Percentiles rank a stretch among this genome's conserved stretches.
Evolutionary conservation across 768 basidiomycete species (phyloP).

Genomic region (Butyriboletus loyo): DNA sequence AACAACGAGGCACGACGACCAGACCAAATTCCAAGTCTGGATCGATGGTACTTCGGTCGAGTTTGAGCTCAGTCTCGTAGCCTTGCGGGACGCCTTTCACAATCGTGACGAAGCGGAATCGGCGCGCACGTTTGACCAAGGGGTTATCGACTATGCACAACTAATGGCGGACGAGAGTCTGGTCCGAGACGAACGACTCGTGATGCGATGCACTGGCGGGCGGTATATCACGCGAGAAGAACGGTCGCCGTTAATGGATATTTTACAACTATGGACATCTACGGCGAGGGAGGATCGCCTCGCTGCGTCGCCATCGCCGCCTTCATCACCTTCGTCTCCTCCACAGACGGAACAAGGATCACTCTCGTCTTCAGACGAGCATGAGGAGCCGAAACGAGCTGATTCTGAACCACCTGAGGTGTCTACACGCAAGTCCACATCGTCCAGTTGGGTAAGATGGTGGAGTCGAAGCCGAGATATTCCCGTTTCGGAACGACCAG

Average conservation of each 20-base stretch:
- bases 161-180: conserved; percentile 66
- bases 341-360: conserved; percentile 30
- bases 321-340: conserved; percentile 5
- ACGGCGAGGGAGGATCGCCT: conserved; percentile 28
- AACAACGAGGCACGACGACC: conserved; percentile 55
- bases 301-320: conserved; percentile 9
- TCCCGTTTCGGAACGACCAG: conserved; percentile 17
- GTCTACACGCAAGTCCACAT: conserved; percentile 42
- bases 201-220: conserved; percentile 68
- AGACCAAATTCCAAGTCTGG: conserved; percentile 59
- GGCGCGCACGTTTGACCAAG: conserved; percentile 52
- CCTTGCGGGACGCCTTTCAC: conserved; percentile 29
- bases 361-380: conserved; percentile 18
- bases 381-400: conserved; percentile 33
- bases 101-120: conserved; percentile 51
- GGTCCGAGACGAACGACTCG: conserved; percentile 60
- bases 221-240: conserved; percentile 80
- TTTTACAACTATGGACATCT: conserved; percentile 59
- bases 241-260: conserved; percentile 70
- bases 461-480: conserved; percentile 65
- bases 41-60: conserved; percentile 56
- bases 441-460: conserved; percentile 80
- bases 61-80: conserved; percentile 76
- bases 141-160: conserved; percentile 58
- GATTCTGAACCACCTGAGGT: conserved; percentile 38